These are phyloP conservation scores for Neurospora sp. DNA, from an alignment of 495 filamentous ascomycete species.

Conservation along the genomic window DNA sequence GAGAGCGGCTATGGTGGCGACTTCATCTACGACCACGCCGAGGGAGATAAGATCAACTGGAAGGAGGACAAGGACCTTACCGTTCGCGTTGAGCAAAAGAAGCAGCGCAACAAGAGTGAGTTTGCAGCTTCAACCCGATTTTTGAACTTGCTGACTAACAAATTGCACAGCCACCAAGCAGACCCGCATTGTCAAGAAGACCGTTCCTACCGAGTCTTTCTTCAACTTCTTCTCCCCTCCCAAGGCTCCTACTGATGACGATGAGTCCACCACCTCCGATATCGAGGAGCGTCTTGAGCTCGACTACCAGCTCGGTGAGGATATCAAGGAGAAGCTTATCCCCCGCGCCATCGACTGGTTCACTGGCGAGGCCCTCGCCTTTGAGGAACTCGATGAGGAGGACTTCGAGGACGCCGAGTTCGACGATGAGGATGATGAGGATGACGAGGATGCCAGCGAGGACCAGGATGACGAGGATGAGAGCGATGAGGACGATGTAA, in stretches of 20 bases:
- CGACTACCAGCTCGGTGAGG: slow-evolving; percentile 97
- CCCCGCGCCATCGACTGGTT: slow-evolving; percentile 99
- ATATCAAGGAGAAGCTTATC: slow-evolving; percentile 99
- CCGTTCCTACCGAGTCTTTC: slow-evolving; percentile 95
- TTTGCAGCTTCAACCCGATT: not conserved
- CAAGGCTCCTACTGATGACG: slow-evolving; percentile 66
- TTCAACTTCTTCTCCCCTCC: slow-evolving; percentile 99
- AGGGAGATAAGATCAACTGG: slow-evolving; percentile 97
- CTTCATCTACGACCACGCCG: slow-evolving; percentile 99
- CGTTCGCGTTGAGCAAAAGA: slow-evolving; percentile 92
- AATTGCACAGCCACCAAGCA: slow-evolving; percentile 80
- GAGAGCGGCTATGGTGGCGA: slow-evolving; percentile 97
- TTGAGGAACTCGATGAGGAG: slow-evolving; percentile 87
- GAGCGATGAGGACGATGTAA: slow-evolving; percentile 84
- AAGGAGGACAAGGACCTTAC: slow-evolving; percentile 88
- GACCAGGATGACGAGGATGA: slow-evolving; percentile 80
- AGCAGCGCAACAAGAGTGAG: slow-evolving; percentile 99
- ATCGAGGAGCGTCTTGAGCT: slow-evolving; percentile 97
- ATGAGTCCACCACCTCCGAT: slow-evolving; percentile 73
- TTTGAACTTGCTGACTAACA: slow-evolving; percentile 17
- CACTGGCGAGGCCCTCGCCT: slow-evolving; percentile 95
- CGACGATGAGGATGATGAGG: slow-evolving; percentile 86
- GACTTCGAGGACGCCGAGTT: slow-evolving; percentile 78
- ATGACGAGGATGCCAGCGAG: slow-evolving; percentile 71
- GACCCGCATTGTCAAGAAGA: slow-evolving; percentile 97